Evolutionary conservation across 306 rosid genomes (phyloP).

Genomic region (Gleditsia sinensis): DNA sequence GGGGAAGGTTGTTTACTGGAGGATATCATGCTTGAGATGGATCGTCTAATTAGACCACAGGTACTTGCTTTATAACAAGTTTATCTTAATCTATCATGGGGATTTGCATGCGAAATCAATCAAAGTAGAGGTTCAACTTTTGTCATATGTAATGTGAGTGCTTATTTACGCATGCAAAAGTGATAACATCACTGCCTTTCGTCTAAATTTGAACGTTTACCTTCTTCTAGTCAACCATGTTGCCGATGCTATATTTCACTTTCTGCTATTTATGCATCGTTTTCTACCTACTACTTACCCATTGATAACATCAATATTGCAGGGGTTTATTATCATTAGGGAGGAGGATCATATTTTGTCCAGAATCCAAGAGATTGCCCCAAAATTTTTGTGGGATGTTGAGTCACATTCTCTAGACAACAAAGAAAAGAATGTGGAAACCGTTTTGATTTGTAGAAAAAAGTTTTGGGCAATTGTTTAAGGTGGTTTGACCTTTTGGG

Average conservation of each 20-base stretch:
- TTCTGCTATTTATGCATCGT: background rate
- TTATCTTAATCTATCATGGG: background rate
- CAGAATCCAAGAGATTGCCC: constrained; percentile 52
- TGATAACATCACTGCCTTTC: no score
- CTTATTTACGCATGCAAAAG: background rate
- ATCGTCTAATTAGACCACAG: constrained; percentile 82
- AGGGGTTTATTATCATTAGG: constrained; percentile 67
- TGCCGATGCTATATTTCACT: background rate
- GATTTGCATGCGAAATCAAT: background rate
- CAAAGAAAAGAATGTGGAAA: constrained; percentile 50
- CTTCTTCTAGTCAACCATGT: background rate
- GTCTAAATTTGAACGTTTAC: background rate
- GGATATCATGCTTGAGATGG: constrained; percentile 94
- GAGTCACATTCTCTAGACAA: constrained; percentile 45
- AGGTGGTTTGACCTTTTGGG: background rate
- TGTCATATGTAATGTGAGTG: background rate
- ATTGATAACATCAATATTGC: constrained; percentile 23
- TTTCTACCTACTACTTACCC: background rate
- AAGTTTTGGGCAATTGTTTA: constrained; percentile 62
- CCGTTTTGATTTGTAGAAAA: constrained; percentile 59
- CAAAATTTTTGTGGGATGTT: constrained; percentile 59
- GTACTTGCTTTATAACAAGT: constrained; percentile 39
- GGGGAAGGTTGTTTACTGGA: constrained; percentile 68
- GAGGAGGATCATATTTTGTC: constrained; percentile 49
- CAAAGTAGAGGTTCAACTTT: background rate